Percentiles rank a stretch among this genome's conserved stretches.
phyloP scores from a whole-genome alignment of 2,329 filamentous ascomycete genomes.

The Lachnellula cervina region DNA sequence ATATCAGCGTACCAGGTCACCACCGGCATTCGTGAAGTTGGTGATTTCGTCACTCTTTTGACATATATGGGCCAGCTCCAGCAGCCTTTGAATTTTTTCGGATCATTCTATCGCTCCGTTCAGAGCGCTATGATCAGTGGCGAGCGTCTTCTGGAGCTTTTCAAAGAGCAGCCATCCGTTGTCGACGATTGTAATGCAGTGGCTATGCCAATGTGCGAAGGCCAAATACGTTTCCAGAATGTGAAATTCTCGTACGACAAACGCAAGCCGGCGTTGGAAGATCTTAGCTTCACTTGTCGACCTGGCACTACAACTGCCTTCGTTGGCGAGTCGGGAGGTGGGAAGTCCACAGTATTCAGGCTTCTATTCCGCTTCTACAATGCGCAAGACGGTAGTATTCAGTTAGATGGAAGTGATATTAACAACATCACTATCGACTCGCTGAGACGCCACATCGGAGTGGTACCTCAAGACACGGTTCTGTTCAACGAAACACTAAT shows the following conservation, averaged over 20 bases:
- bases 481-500: slow-evolving; percentile 92
- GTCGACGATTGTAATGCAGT: slow-evolving; percentile 66
- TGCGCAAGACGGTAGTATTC: slow-evolving; percentile 70
- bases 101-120: slow-evolving; percentile 92
- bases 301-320: slow-evolving; percentile 94
- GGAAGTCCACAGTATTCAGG: slow-evolving; percentile 94
- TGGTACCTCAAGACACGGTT: slow-evolving; percentile 94
- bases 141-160: slow-evolving; percentile 88
- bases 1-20: slow-evolving; percentile 75
- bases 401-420: slow-evolving; percentile 79
- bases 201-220: slow-evolving; percentile 63
- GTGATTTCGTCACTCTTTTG: slow-evolving; percentile 68
- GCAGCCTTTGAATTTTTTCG: slow-evolving; percentile 79
- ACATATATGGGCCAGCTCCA: slow-evolving; percentile 78
- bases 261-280: slow-evolving; percentile 77
- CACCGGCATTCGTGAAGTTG: slow-evolving; percentile 58
- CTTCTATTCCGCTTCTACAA: slow-evolving; percentile 97
- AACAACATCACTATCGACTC: slow-evolving; percentile 88
- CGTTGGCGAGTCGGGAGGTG: slow-evolving; percentile 93
- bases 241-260: slow-evolving; percentile 88
- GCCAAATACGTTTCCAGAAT: slow-evolving; percentile 80
- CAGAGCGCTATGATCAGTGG: slow-evolving; percentile 97
- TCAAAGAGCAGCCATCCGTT: slow-evolving; percentile 93
- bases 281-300: slow-evolving; percentile 76
- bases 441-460: slow-evolving; percentile 84